Base-by-base conservation (phyloP, 495 filamentous ascomycete genomes). In the Lasiosphaeria ovina region DNA sequence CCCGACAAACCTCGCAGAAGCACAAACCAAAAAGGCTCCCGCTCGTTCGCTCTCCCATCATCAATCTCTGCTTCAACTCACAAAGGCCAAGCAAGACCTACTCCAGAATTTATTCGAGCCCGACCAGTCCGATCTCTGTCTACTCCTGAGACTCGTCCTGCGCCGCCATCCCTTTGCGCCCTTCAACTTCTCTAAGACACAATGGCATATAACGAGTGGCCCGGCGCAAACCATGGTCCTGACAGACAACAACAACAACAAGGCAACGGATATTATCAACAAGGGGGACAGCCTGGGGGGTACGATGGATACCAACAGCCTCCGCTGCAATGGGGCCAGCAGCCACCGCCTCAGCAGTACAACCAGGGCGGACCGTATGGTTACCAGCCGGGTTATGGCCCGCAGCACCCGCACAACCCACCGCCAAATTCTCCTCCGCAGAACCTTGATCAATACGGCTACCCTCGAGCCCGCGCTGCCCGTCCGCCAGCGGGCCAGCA, bases 401-500 rank as follows among this genome's bases (percentile, higher is more conserved):
- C 63, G 44, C 64, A 69, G 35, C 65, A 68, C 58, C 71, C 71
- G 52, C 62, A 66, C 40, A 68, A 65, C 17, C 71, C 69, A 36
- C 72, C 72, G 36, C 61, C 67, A 35, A 69, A 68, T 24, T 71
- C 73, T 12, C 76, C 76, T 45, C 75, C 72, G 3, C 67, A 69
- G 11, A 71, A 72, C 0, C 55, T 68, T 51, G 73, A 75, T 54
- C 35, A 55, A 10, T 77, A 80, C 35, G 76, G 76, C 11, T 77
- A 79, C 61, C 75, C 72, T 7, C 61, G 64, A 58, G 54, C 47
- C 57, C 38, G 35, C 78, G 33, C 17, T 45, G 16, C 35, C 77
- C 76, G 16, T 79, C 76, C 85, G 38, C 79, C 79, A 0, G 57
- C 66, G 2, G 71, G 70, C n/a, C 58, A 66, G 6, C 76, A 79